A percentile compares a stretch with the other conserved stretches of the same genome.
Evolutionary conservation across 2,329 filamentous ascomycete genomes (phyloP).

Genomic region (Fusarium guadeloupense): DNA sequence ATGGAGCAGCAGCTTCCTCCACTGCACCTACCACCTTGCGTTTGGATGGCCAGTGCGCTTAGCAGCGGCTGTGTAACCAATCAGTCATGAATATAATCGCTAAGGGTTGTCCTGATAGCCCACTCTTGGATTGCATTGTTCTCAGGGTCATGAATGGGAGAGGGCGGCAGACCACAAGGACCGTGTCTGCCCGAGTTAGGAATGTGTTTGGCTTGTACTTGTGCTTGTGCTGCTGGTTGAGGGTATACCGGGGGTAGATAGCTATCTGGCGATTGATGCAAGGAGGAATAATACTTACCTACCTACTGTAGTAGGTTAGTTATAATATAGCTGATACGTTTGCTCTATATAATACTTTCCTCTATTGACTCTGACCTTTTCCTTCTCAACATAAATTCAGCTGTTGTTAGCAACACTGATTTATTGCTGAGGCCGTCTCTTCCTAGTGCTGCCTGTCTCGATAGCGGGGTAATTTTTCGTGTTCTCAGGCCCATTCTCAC

Average conservation of each 20-base stretch:
- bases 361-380: neutral
- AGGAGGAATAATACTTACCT: neutral
- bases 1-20: slow-evolving; percentile 18
- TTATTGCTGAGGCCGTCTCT: neutral
- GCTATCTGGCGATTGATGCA: neutral
- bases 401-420: neutral
- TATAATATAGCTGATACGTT: neutral
- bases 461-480: slow-evolving; percentile 43
- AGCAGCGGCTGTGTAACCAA: slow-evolving; percentile 38
- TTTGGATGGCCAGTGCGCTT: slow-evolving; percentile 27
- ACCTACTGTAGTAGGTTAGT: no score
- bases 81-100: slow-evolving; percentile 23
- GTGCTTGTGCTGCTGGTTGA: neutral
- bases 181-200: slow-evolving; percentile 18
- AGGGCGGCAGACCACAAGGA: neutral
- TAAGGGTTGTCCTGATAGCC: slow-evolving; percentile 4
- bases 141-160: slow-evolving; percentile 24
- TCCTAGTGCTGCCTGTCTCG: slow-evolving; percentile 13
- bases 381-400: neutral
- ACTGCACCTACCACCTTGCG: slow-evolving; percentile 9
- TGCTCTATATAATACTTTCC: neutral
- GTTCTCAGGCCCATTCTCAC: slow-evolving; percentile 26
- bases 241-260: slow-evolving; percentile 6
- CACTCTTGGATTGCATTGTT: slow-evolving; percentile 31
- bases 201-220: slow-evolving; percentile 15